phyloP scores from a whole-genome alignment of 2,329 filamentous ascomycete genomes.

The Fusarium nematophilum region DNA sequence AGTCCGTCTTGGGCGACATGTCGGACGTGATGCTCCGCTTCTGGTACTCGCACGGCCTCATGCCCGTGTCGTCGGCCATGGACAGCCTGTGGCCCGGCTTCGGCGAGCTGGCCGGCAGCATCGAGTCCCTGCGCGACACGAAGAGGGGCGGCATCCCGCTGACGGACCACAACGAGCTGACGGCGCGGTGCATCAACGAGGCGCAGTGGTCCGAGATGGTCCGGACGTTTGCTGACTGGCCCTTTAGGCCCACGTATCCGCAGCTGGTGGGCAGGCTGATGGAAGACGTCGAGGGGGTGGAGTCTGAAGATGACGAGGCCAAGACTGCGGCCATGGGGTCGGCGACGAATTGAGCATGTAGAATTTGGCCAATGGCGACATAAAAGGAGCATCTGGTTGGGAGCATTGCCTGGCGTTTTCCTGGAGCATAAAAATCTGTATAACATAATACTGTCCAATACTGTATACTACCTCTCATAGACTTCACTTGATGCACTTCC shows the following conservation, averaged over 20 bases:
- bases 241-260: constrained; percentile 65
- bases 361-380: not conserved
- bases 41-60: constrained; percentile 58
- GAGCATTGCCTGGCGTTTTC: constrained; percentile 2
- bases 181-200: constrained; percentile 61
- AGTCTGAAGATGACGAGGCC: constrained; percentile 41
- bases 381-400: not conserved
- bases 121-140: constrained; percentile 62
- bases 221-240: constrained; percentile 73
- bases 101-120: constrained; percentile 60
- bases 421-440: not conserved
- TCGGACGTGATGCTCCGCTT: constrained; percentile 61
- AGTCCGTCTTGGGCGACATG: constrained; percentile 58
- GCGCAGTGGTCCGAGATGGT: constrained; percentile 68
- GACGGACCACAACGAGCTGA: constrained; percentile 54
- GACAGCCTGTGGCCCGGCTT: constrained; percentile 70
- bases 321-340: constrained; percentile 34
- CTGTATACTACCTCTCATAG: not conserved
- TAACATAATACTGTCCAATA: constrained; percentile 1
- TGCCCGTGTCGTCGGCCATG: constrained; percentile 58
- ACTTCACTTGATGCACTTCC: not conserved
- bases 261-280: constrained; percentile 59
- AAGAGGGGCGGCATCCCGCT: constrained; percentile 58
- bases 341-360: not conserved
- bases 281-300: constrained; percentile 42